phyloP scores from a whole-genome alignment of 2,329 filamentous ascomycete species.

The Penicillium sp. region DNA sequence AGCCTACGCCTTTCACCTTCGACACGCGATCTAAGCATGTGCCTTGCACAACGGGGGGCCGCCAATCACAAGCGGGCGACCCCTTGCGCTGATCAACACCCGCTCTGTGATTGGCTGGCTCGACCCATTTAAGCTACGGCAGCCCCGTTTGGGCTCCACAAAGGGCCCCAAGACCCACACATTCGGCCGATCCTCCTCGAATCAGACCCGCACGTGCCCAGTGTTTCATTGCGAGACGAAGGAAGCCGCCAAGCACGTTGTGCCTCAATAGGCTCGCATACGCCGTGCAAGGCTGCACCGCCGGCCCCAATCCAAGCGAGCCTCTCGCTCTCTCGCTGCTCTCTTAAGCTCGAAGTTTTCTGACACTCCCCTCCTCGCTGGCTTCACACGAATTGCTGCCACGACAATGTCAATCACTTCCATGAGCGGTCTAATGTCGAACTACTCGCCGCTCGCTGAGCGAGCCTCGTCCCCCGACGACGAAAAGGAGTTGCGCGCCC shows the following conservation, averaged over 20 bases:
- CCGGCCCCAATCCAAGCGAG: too few relatives aligned
- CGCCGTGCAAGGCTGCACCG: too few relatives aligned
- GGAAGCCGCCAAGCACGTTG: constrained; percentile 28
- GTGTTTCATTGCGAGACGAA: constrained; percentile 8
- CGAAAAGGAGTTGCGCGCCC: constrained; percentile 28
- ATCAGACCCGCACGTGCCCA: constrained; percentile 25
- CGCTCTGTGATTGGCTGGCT: too few relatives aligned
- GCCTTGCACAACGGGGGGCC: not conserved
- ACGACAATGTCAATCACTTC: constrained; percentile 34
- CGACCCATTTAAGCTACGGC: too few relatives aligned
- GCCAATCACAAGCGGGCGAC: constrained; percentile 18
- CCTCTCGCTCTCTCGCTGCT: too few relatives aligned
- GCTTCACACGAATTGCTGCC: not conserved
- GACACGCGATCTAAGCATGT: constrained; percentile 3
- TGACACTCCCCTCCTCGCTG: constrained; percentile 2
- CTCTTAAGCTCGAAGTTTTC: constrained; percentile 9
- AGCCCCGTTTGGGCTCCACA: too few relatives aligned
- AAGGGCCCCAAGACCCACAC: too few relatives aligned
- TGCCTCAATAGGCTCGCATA: constrained; percentile 20
- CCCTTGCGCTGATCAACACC: too few relatives aligned
- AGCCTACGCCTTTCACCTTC: constrained; percentile 5
- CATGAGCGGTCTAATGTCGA: constrained; percentile 30
- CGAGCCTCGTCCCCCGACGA: constrained; percentile 21
- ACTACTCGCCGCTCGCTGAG: constrained; percentile 26
- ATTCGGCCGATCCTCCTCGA: constrained; percentile 10